Evolutionary conservation across 208 protist genomes (phyloP).

Genomic region (Trypanosoma mega): DNA sequence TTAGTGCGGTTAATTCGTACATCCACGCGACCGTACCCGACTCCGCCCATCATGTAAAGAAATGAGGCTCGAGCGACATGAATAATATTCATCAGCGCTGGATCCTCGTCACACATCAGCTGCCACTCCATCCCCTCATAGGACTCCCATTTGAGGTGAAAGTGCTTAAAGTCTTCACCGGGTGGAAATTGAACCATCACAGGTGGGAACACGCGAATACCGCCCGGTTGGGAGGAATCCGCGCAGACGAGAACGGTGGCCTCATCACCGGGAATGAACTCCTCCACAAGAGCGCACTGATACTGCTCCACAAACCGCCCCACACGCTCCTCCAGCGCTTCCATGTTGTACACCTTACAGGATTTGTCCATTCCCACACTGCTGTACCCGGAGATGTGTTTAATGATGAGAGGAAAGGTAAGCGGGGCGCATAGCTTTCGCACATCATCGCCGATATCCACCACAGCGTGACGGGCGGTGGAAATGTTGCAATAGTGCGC

Average conservation of each 20-base stretch:
- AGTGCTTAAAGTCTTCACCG: slow-evolving; percentile 91
- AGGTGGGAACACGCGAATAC: slow-evolving; percentile 80
- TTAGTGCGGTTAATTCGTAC: slow-evolving; percentile 72
- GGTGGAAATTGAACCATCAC: slow-evolving; percentile 76
- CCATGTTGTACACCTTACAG: slow-evolving; percentile 77
- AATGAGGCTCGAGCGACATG: slow-evolving; percentile 72
- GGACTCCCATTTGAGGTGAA: slow-evolving; percentile 88
- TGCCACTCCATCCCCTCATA: slow-evolving; percentile 90
- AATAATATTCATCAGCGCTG: slow-evolving; percentile 62
- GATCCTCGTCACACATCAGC: slow-evolving; percentile 58
- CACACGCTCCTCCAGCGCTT: slow-evolving; percentile 49
- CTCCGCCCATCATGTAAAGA: slow-evolving; percentile 87
- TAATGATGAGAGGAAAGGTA: slow-evolving; percentile 81
- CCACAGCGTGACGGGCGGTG: slow-evolving; percentile 59
- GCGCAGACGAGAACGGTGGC: slow-evolving; percentile 79
- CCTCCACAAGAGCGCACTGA: slow-evolving; percentile 84
- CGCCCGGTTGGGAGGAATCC: slow-evolving; percentile 62
- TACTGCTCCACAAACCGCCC: slow-evolving; percentile 71
- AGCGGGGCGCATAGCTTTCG: slow-evolving; percentile 37
- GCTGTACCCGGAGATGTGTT: slow-evolving; percentile 90
- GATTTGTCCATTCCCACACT: slow-evolving; percentile 89
- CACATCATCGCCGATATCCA: slow-evolving; percentile 60
- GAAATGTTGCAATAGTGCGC: slow-evolving; percentile 76
- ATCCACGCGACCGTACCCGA: slow-evolving; percentile 88
- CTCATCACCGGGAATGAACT: slow-evolving; percentile 89